phyloP scores from a whole-genome alignment of 768 basidiomycete genomes.

The Boletus huronensis region DNA sequence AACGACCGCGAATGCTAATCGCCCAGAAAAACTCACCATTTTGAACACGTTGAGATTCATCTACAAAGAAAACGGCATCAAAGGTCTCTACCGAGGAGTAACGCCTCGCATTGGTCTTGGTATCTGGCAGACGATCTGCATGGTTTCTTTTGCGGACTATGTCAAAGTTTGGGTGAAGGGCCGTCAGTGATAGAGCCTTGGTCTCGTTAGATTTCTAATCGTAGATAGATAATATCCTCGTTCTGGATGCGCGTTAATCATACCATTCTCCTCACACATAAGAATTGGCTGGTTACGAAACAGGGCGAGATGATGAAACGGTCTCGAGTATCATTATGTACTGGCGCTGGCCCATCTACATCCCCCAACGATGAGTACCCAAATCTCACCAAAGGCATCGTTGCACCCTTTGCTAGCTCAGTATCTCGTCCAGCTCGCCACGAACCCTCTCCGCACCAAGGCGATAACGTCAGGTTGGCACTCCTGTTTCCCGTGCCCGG shows the following conservation, averaged over 20 bases:
- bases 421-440: constrained; percentile 66
- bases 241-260: constrained; percentile 12
- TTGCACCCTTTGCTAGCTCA: constrained; percentile 53
- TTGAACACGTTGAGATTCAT: constrained; percentile 90
- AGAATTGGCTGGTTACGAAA: not conserved
- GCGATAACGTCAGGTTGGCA: constrained; percentile 64
- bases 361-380: constrained; percentile 36
- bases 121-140: constrained; percentile 97
- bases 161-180: constrained; percentile 82
- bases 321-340: not conserved
- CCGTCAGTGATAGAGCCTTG: constrained; percentile 17
- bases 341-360: not conserved
- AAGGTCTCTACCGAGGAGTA: constrained; percentile 95
- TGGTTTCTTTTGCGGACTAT: constrained; percentile 97
- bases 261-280: constrained; percentile 4
- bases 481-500: not conserved
- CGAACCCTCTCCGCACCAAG: constrained; percentile 77
- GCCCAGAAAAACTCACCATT: constrained; percentile 90
- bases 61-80: constrained; percentile 94
- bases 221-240: constrained; percentile 27
- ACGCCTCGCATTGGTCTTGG: constrained; percentile 95
- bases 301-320: not conserved
- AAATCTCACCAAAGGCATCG: constrained; percentile 18
- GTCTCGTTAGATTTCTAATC: constrained; percentile 3
- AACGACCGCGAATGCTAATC: constrained; percentile 58